Base-by-base conservation (phyloP, 768 basidiomycete species). In the Tricholoma sp. region DNA sequence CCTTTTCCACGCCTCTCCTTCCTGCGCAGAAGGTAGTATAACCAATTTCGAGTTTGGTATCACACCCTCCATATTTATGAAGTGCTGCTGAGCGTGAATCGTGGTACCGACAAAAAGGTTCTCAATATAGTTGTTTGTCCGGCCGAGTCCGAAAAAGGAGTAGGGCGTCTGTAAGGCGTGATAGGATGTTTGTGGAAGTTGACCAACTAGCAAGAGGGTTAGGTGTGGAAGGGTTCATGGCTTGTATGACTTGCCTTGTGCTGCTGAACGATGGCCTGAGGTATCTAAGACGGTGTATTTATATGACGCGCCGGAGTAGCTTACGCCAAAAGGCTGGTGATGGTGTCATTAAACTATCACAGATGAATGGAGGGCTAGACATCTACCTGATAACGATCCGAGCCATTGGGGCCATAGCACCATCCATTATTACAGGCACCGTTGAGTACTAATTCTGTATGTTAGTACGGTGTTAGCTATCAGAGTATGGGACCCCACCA, bases 111-210 rank as follows among this genome's bases (percentile, higher is more conserved):
- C 91, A 68, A 97, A 97, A 2, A 99, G 80, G 69, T 98, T 98
- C 78, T 99, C 97, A 65, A 99, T 94, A 72, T 99, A 99, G 69
- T 99, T 99, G 72, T 99, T 99, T 13, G 95, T 98, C 41, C 97
- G 85, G 0, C 96, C 97, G 7, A 99, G 84, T 1, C 97, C 96
- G 66, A 98, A 91, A 80, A 94, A 97, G 1, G 94, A 84, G 66
- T 98, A 98, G 0, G 97, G 97, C 0, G 92, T 87, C 54, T 88
- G 83, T 9, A 98, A 80, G 12, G 95, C 79, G 53, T 96, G 90
- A 70, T 98, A 98, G 0, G 91, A 84, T 2, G 94, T 91, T 66
- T 96, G 94, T 3, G 97, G 87, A 5, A 98, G 83, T 71, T 99
- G 96, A 7, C 87, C 89, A 53, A 97, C 94, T 93, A 53, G 13